Evolutionary conservation across 345 rosid species (phyloP).

Genomic region (Linum tenue): DNA sequence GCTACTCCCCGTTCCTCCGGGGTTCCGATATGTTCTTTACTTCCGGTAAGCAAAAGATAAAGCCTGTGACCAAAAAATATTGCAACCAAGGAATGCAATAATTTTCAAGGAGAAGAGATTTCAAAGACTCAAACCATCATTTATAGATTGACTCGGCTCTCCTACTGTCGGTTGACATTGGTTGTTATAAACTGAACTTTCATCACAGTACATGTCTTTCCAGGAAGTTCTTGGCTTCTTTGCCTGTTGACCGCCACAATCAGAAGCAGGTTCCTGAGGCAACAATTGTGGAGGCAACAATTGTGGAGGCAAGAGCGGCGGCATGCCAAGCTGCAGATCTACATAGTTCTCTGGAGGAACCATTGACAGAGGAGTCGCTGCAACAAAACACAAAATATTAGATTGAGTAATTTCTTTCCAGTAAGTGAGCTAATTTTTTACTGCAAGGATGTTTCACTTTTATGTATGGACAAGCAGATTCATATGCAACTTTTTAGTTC

Average conservation of each 20-base stretch:
- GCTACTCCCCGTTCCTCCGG: too few relatives aligned
- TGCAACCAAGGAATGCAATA: too few relatives aligned
- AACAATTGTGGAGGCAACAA: too few relatives aligned
- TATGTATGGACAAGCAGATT: too few relatives aligned
- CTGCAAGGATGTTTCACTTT: too few relatives aligned
- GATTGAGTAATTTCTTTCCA: background rate
- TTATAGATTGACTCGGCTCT: background rate
- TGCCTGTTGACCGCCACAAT: constrained; percentile 11
- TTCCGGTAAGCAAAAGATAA: too few relatives aligned
- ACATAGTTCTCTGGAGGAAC: constrained; percentile 24
- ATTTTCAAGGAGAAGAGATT: too few relatives aligned
- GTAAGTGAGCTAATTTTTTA: too few relatives aligned
- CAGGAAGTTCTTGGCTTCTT: constrained; percentile 37
- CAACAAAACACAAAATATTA: constrained; percentile 8
- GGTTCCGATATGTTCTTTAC: too few relatives aligned
- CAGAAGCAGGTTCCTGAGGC: constrained; percentile 16
- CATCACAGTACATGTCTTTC: background rate
- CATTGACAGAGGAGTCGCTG: constrained; percentile 45
- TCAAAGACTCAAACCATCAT: background rate
- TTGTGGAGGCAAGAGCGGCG: constrained; percentile 1
- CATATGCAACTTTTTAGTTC: too few relatives aligned
- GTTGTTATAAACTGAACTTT: background rate
- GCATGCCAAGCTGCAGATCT: constrained; percentile 27
- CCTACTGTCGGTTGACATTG: background rate
- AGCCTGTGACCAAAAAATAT: too few relatives aligned